Percentiles rank a stretch among this genome's conserved stretches.
Conservation (phyloP, 1,284 basidiomycete genomes). For the Ustilago nuda region DNA sequence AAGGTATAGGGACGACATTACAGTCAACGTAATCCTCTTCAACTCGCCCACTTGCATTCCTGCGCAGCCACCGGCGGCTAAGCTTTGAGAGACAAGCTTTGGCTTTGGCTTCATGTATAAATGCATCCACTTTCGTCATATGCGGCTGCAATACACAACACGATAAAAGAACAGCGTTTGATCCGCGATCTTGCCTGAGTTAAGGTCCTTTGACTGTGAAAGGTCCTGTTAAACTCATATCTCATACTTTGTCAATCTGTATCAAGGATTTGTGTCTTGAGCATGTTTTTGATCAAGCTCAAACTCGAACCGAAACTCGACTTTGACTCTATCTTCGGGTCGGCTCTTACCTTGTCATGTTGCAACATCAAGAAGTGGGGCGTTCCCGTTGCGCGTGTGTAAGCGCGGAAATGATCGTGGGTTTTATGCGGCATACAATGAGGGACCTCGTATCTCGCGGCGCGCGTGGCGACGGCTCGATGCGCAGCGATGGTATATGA, state of each 20-base stretch:
- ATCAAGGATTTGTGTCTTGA: background rate
- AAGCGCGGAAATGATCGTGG: constrained; percentile 4
- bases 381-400: background rate
- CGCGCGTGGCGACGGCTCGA: constrained; percentile 4
- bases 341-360: background rate
- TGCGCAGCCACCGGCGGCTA: constrained; percentile 18
- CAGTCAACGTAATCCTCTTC: constrained; percentile 60
- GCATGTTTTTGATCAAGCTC: background rate
- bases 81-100: constrained; percentile 22
- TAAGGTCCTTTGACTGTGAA: background rate
- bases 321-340: background rate
- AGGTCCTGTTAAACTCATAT: background rate
- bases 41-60: constrained; percentile 40
- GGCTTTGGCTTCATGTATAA: background rate
- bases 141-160: constrained; percentile 8
- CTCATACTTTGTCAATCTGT: background rate
- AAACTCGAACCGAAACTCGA: background rate
- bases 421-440: constrained; percentile 8
- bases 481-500: background rate
- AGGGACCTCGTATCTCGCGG: background rate
- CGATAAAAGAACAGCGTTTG: background rate
- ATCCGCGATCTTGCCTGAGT: background rate
- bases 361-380: background rate
- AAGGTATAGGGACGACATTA: constrained; percentile 65
- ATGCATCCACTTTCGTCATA: constrained; percentile 5